Evolutionary conservation across 1,284 basidiomycete genomes (phyloP).

Genomic region (Grifola frondosa): DNA sequence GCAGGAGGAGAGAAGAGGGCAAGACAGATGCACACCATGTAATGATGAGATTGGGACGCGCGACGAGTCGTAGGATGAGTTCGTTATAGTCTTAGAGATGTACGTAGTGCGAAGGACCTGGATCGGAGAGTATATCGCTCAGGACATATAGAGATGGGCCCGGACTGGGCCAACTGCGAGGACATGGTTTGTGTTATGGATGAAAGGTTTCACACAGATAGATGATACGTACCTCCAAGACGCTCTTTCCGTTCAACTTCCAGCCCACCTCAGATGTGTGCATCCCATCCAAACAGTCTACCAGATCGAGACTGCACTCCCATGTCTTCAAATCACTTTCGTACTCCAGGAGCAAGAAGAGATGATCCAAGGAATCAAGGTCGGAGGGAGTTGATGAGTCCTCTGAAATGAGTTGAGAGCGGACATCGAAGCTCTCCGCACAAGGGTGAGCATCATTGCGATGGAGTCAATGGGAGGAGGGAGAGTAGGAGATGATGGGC

Average conservation of each 20-base stretch:
- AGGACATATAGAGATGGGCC: conserved; percentile 80
- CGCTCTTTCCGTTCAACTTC: conserved; percentile 41
- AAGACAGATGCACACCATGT: conserved; percentile 69
- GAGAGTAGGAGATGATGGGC: conserved; percentile 61
- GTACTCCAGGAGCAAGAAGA: conserved; percentile 90
- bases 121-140: conserved; percentile 56
- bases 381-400: conserved; percentile 29
- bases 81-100: conserved; percentile 94
- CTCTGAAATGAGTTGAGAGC: conserved; percentile 80
- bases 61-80: conserved; percentile 81
- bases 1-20: neutral
- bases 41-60: conserved; percentile 86
- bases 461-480: conserved; percentile 43
- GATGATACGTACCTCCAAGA: conserved; percentile 60
- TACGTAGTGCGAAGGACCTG: conserved; percentile 39
- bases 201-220: no score
- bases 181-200: no score
- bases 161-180: conserved; percentile 78
- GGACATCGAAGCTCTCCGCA: conserved; percentile 87
- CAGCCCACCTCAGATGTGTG: conserved; percentile 21
- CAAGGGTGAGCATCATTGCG: conserved; percentile 44
- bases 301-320: conserved; percentile 93
- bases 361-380: conserved; percentile 76
- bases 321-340: conserved; percentile 98
- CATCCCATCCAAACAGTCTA: conserved; percentile 50